Evolutionary conservation across 2,329 filamentous ascomycete species (phyloP), one percentile per base, ranked within the genome.

Genomic region (Calonectria pauciramosa): DNA sequence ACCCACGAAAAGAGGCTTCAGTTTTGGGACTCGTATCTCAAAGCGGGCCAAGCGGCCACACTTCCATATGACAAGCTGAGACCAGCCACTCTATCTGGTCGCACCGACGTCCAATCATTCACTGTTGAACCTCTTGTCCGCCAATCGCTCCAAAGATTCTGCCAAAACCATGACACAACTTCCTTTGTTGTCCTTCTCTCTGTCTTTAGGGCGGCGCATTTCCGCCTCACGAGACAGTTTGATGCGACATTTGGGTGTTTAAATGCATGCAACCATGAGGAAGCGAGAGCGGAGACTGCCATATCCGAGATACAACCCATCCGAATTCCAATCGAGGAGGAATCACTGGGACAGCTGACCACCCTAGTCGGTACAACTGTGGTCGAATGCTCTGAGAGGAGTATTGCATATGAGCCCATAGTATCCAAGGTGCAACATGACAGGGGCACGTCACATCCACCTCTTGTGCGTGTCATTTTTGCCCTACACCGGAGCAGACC

Each of bases 231-330:
- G 1, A 78, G 81, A 0, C 52, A 56, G 1, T 41, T 47, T 18
- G 80, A 82, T 47, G 77, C 74, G 4, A 76, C 75, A 0, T 75
- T 82, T 30, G 81, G 81, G 4, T 79, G 71, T 2, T 59, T 74
- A 2, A 79, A 74, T 32, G 76, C 75, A 3, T 76, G 77, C 30
- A 60, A 76, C 13, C 59, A 78, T 28, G 64, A 71, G 26, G 71
- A 68, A 47, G 76, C 79, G 23, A 20, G 77, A 1, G 67, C 76
- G 28, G 71, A 79, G 14, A 52, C 79, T 13, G 69, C 78, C 73
- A 79, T 80, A 36, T 78, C 80, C 26, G 78, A 80, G 34, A 65
- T 78, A 4, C 79, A 81, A 52, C 80, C 79, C 18, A 56, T 81
- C 5, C 69, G 80, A 2, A 69, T 79, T 38, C 66, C 60, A n/a